Conservation (phyloP, 306 rosid genomes). For the Acacia crassicarpa region DNA sequence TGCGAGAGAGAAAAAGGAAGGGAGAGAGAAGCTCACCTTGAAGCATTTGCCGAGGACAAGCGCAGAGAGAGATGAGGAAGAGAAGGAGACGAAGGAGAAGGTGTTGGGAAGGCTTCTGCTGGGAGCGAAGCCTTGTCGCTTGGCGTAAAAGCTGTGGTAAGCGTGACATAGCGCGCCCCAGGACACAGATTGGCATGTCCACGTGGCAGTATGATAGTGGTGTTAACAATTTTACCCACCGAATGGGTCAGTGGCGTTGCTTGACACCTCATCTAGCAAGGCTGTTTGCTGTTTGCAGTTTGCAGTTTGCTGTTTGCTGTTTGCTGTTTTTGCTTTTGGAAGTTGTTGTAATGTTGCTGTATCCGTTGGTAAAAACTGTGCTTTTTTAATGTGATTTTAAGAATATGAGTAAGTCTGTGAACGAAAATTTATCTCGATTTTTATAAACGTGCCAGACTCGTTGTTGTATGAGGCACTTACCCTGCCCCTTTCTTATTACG, state of each 20-base stretch:
- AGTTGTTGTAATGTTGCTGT: no score
- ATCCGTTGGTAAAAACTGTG: no score
- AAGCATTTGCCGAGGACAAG: constrained; percentile 20
- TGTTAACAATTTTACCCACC: background rate
- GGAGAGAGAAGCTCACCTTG: constrained; percentile 1
- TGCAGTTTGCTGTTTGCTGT: no score
- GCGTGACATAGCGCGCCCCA: background rate
- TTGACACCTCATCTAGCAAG: background rate
- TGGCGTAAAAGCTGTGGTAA: no score
- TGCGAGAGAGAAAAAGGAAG: background rate
- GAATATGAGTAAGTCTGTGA: no score
- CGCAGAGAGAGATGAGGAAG: background rate
- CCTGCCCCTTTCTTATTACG: no score
- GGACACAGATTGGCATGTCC: background rate
- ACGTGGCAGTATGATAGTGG: background rate
- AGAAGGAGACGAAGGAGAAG: background rate
- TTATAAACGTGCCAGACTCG: no score
- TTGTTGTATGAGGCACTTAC: no score
- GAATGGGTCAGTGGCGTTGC: background rate
- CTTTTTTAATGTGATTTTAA: no score
- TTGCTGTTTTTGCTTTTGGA: no score
- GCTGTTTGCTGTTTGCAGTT: no score
- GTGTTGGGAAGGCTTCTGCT: background rate
- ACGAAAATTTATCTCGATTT: no score
- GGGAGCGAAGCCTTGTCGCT: background rate